Base-by-base conservation (phyloP, 495 filamentous ascomycete species). In the Letharia lupina region DNA sequence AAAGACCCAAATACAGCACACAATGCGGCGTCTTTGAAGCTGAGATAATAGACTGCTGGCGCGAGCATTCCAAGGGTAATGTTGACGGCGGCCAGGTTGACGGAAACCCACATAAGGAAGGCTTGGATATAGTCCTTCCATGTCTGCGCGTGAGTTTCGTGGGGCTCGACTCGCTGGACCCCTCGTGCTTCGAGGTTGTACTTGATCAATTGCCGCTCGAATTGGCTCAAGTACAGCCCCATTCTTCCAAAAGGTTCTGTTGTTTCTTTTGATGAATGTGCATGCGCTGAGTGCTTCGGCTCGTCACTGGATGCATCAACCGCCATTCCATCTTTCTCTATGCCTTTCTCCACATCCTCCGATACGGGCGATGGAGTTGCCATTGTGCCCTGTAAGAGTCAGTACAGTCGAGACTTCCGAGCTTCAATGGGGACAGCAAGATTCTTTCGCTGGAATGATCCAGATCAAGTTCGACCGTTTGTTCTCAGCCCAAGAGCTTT, bases 61-160 rank as follows among this genome's bases (percentile, higher is more conserved):
- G 86, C 89, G 18, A 93, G 79, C 79, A 91, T 86, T 3, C 87
- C 89, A 11, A 90, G 78, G 0, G 88, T 88, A 64, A 91, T 83
- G 73, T 91, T 91, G 74, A 90, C 89, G 58, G 87, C 84, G 0
- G 87, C 86, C 42, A 91, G 78, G 71, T 93, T 93, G 76, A 91
- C 82, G 2, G 86, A 87, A 65, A 90, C 79, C 89, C 89, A 93
- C 20, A 91, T 75, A 56, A 90, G 69, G 45, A 82, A 83, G 10
- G 86, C 79, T 73, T 91, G 89, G 48, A 84, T 69, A 70, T 87
- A 89, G 44, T 78, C 77, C 39, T 80, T 68, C 75, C 84, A 86
- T n/a, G 84, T 76, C 39, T 82, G 68, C 33, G 79, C 75, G 58
- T 84, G 80, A 50, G 84, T 80, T 71, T 90, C 84, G 47, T 86